These are phyloP conservation scores for Tardiomyces digboiensis DNA, from an alignment of 1,139 yeast genomes.

Conservation along the genomic window DNA sequence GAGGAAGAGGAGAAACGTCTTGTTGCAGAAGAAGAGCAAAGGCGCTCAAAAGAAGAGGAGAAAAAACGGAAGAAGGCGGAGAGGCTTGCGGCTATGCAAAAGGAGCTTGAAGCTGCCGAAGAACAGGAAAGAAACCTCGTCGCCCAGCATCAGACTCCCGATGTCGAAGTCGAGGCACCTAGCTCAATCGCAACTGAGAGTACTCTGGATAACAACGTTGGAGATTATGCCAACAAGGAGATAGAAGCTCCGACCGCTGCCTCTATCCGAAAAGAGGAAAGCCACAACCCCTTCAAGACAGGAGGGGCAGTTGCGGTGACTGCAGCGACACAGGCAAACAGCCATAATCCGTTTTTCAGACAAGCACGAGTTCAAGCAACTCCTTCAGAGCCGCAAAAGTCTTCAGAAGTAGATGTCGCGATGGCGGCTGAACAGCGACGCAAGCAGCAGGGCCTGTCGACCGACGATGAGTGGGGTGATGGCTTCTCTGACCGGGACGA, in stretches of 20 bases:
- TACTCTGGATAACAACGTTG: too few species aligned
- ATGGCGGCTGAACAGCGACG: conserved; percentile 32
- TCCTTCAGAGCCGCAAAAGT: conserved; percentile 12
- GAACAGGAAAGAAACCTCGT: conserved; percentile 27
- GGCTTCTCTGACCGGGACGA: conserved; percentile 36
- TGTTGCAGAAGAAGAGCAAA: background rate
- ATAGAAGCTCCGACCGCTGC: conserved; percentile 6
- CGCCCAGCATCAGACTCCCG: conserved; percentile 19
- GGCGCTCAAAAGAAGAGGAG: conserved; percentile 31
- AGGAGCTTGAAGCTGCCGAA: conserved; percentile 52
- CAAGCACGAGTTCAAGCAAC: conserved; percentile 6
- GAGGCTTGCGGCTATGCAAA: conserved; percentile 47
- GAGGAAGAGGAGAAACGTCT: background rate
- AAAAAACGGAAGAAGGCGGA: conserved; percentile 47
- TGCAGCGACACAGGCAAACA: background rate
- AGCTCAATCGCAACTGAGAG: too few species aligned
- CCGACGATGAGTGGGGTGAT: conserved; percentile 44
- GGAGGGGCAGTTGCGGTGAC: background rate
- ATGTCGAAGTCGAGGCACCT: too few species aligned
- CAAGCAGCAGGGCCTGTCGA: conserved; percentile 41
- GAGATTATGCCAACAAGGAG: too few species aligned
- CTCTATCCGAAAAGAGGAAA: background rate
- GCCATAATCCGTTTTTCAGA: conserved; percentile 11
- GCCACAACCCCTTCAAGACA: background rate
- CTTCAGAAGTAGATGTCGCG: conserved; percentile 9